Conservation (phyloP, 2,329 filamentous ascomycete genomes). For the Claviceps capensis region DNA sequence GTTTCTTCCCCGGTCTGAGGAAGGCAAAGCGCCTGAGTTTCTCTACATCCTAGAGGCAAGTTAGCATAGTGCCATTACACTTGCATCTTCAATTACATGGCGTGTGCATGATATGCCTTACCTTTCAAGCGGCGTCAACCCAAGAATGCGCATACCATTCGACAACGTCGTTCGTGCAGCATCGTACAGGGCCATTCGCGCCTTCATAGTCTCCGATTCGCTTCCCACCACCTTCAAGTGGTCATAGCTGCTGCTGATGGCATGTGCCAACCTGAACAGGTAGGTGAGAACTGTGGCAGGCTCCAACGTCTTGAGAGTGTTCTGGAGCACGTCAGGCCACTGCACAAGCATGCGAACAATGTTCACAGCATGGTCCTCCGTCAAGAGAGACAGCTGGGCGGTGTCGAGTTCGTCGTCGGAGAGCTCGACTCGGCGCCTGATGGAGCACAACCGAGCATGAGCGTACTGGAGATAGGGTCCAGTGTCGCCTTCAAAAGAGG, state of each 20-base stretch:
- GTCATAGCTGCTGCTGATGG: constrained; percentile 68
- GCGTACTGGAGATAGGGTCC: constrained; percentile 79
- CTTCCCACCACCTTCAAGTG: constrained; percentile 71
- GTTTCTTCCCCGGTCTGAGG: not conserved
- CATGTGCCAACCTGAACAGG: constrained; percentile 77
- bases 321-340: constrained; percentile 74
- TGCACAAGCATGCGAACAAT: constrained; percentile 64
- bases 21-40: not conserved
- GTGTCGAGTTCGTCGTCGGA: constrained; percentile 41
- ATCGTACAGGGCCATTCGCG: constrained; percentile 45
- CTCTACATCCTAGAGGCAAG: constrained; percentile 3
- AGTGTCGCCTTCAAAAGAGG: constrained; percentile 72
- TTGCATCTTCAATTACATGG: not conserved
- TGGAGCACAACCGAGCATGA: constrained; percentile 57
- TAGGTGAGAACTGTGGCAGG: constrained; percentile 44
- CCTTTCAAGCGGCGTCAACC: constrained; percentile 60
- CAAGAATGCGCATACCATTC: constrained; percentile 74
- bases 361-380: constrained; percentile 58
- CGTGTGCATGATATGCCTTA: constrained; percentile 8
- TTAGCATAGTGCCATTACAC: not conserved
- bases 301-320: constrained; percentile 74
- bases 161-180: constrained; percentile 59
- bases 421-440: constrained; percentile 42
- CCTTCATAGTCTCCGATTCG: constrained; percentile 53
- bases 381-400: constrained; percentile 55